These are phyloP conservation scores for Begonia masoniana DNA, from an alignment of 306 rosid genomes.

Conservation along the genomic window DNA sequence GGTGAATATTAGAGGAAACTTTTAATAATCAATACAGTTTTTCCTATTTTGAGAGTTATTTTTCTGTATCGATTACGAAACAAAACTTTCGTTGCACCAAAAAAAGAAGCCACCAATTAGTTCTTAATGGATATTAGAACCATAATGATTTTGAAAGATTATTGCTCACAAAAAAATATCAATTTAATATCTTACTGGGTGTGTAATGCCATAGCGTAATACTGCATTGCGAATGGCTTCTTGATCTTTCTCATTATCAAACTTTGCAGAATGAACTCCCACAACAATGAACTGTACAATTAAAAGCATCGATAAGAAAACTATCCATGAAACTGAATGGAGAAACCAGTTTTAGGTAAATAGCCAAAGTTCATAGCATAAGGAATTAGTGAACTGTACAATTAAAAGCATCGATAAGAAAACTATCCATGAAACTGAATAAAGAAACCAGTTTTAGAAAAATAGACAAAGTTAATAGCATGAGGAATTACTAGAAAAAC, in stretches of 20 bases:
- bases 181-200: constrained; percentile 50
- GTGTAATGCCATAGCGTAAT: constrained; percentile 79
- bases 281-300: constrained; percentile 65
- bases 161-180: background rate
- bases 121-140: too few relatives aligned
- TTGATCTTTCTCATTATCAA: constrained; percentile 91
- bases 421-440: background rate
- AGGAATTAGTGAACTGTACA: background rate
- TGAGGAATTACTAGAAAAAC: too few relatives aligned
- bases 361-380: too few relatives aligned
- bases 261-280: constrained; percentile 97
- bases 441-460: background rate
- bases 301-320: constrained; percentile 11
- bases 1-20: too few relatives aligned
- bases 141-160: too few relatives aligned
- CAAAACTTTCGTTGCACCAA: too few relatives aligned
- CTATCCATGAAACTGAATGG: background rate
- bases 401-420: constrained; percentile 10
- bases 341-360: background rate
- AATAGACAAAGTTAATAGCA: too few relatives aligned
- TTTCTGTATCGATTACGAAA: too few relatives aligned
- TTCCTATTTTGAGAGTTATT: too few relatives aligned
- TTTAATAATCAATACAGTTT: too few relatives aligned
- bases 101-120: too few relatives aligned
- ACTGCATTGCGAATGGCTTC: constrained; percentile 97